Conservation (phyloP, 495 filamentous ascomycete genomes). For the Hyphodiscus hymeniophilus region DNA sequence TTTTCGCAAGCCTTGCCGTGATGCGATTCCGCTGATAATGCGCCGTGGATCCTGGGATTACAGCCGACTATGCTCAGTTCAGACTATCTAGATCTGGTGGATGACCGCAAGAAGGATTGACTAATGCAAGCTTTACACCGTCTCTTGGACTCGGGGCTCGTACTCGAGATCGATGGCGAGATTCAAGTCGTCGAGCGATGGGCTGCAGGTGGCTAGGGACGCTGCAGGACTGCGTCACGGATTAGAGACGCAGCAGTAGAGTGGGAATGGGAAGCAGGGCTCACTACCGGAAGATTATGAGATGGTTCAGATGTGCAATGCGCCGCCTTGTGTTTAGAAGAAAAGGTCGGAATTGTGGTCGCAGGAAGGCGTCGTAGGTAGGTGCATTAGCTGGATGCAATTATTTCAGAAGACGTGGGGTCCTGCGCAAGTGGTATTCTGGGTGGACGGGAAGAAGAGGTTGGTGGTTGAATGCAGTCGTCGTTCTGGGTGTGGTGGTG, state of each 20-base stretch:
- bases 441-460: too few species aligned
- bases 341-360: conserved; percentile 8
- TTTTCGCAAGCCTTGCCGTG: conserved; percentile 5
- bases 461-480: background rate
- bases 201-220: background rate
- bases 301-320: conserved; percentile 9
- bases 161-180: background rate
- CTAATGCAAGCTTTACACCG: conserved; percentile 16
- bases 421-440: too few species aligned
- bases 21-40: too few species aligned
- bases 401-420: too few species aligned
- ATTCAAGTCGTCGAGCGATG: too few species aligned
- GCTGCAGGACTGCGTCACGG: conserved; percentile 4
- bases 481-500: too few species aligned
- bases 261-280: conserved; percentile 4
- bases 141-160: conserved; percentile 3
- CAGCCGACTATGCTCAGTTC: conserved; percentile 4
- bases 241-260: conserved; percentile 2
- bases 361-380: conserved; percentile 11
- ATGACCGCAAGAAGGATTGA: background rate
- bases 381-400: background rate
- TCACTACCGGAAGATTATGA: background rate
- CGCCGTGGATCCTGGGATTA: too few species aligned
- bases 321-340: conserved; percentile 7
- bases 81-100: conserved; percentile 13